These are phyloP conservation scores for Saccharomyces pastorianus DNA, from an alignment of 1,139 yeast species.

Conservation along the genomic window DNA sequence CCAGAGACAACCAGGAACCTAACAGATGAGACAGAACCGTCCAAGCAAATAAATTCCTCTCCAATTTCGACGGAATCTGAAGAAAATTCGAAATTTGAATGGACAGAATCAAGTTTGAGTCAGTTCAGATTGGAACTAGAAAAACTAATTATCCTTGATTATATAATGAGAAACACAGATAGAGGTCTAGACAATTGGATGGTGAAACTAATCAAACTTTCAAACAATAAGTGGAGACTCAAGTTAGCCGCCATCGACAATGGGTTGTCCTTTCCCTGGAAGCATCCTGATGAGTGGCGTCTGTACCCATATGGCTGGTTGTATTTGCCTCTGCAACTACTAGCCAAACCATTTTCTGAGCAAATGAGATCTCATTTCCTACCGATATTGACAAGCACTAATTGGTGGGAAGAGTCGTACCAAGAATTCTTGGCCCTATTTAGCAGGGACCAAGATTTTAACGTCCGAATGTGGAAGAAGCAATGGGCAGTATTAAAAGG, in stretches of 20 bases:
- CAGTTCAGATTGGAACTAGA: slow-evolving; percentile 60
- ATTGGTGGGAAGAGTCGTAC: slow-evolving; percentile 67
- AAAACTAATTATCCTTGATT: slow-evolving; percentile 62
- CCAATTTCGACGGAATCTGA: slow-evolving; percentile 8
- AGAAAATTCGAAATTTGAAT: slow-evolving; percentile 33
- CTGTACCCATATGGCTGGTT: slow-evolving; percentile 78
- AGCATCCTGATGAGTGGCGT: slow-evolving; percentile 77
- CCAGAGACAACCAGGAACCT: neutral
- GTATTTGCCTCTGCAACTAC: slow-evolving; percentile 52
- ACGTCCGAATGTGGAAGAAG: slow-evolving; percentile 56
- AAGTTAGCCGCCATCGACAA: slow-evolving; percentile 70
- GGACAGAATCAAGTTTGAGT: slow-evolving; percentile 46
- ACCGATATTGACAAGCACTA: slow-evolving; percentile 49
- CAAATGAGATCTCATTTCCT: slow-evolving; percentile 51
- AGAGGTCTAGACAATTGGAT: slow-evolving; percentile 75
- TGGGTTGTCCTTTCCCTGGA: slow-evolving; percentile 74
- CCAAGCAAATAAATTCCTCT: slow-evolving; percentile 5
- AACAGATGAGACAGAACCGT: neutral
- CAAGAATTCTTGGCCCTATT: slow-evolving; percentile 42
- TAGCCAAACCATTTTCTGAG: slow-evolving; percentile 61
- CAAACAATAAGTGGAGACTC: slow-evolving; percentile 39
- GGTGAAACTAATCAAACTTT: slow-evolving; percentile 38
- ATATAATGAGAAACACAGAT: slow-evolving; percentile 68
- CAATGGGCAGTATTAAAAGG: slow-evolving; percentile 72
- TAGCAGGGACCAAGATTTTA: slow-evolving; percentile 52